Evolutionary conservation across 345 rosid species (phyloP).

Genomic region (Triadica sebifera): DNA sequence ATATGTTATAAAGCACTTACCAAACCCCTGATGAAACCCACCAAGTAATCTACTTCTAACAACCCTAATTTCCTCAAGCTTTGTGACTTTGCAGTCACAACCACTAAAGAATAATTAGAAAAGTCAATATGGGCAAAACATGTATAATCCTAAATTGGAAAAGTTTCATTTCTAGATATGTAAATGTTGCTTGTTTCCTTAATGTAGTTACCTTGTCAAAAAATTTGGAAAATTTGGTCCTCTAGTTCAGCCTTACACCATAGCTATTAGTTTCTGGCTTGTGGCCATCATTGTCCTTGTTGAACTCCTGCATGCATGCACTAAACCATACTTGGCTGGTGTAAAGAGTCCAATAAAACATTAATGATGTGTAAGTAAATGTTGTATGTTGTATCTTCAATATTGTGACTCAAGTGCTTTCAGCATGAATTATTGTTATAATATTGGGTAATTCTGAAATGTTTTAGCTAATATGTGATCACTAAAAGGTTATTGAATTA

Average conservation of each 20-base stretch:
- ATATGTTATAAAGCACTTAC: constrained; percentile 28
- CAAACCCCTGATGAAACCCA: constrained; percentile 53
- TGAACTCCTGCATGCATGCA: no score
- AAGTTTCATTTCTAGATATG: background rate
- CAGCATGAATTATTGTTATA: no score
- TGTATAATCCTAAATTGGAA: background rate
- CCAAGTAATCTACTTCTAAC: constrained; percentile 45
- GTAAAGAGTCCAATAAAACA: no score
- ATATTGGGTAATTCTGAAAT: no score
- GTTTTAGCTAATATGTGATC: no score
- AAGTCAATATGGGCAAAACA: background rate
- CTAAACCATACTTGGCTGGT: no score
- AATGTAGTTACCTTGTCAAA: constrained; percentile 39
- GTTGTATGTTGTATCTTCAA: no score
- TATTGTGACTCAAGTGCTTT: no score
- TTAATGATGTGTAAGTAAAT: no score
- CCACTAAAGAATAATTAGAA: background rate
- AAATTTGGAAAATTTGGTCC: constrained; percentile 37
- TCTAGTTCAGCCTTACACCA: constrained; percentile 29
- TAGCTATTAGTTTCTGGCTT: no score
- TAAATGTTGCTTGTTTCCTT: background rate
- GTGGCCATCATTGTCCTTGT: no score
- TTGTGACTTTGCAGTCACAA: constrained; percentile 40
- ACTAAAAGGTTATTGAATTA: no score
- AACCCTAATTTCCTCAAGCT: constrained; percentile 56